Conservation (phyloP, 768 basidiomycete species). For the button mushroom (Agaricus bisporus) region DNA sequence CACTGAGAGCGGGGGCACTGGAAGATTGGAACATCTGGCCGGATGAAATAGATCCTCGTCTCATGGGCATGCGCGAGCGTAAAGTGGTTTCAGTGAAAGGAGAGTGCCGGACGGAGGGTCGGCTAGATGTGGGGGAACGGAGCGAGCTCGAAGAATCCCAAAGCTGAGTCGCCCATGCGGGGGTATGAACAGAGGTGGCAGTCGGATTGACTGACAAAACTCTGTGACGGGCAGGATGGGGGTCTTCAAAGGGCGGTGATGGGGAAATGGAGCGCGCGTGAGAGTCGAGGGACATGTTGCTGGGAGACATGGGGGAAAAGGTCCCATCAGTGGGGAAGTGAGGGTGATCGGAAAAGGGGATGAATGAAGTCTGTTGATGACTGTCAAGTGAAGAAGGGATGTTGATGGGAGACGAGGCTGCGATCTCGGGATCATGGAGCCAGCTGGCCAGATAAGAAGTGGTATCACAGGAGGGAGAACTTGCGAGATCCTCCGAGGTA, state of each 20-base stretch:
- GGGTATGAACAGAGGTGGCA: slow-evolving; percentile 52
- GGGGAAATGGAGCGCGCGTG: slow-evolving; percentile 61
- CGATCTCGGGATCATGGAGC: slow-evolving; percentile 56
- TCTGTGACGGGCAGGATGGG: slow-evolving; percentile 32
- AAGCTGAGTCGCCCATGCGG: slow-evolving; percentile 62
- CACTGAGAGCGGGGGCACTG: slow-evolving; percentile 58
- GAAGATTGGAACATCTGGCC: slow-evolving; percentile 61
- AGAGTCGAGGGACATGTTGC: slow-evolving; percentile 53
- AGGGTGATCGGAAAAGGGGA: slow-evolving; percentile 40
- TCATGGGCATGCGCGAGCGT: slow-evolving; percentile 33
- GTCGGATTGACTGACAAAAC: slow-evolving; percentile 55
- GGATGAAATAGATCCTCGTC: slow-evolving; percentile 42
- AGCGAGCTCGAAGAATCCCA: slow-evolving; percentile 44
- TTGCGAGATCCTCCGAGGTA: slow-evolving; percentile 34
- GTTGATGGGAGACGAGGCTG: slow-evolving; percentile 56
- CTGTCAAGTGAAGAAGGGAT: slow-evolving; percentile 44
- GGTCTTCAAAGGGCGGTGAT: slow-evolving; percentile 45
- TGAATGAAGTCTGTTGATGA: slow-evolving; percentile 37
- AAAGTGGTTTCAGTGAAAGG: slow-evolving; percentile 37
- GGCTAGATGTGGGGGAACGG: slow-evolving; percentile 37
- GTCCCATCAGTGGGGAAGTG: slow-evolving; percentile 41
- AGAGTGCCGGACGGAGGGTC: slow-evolving; percentile 41
- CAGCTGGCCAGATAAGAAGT: slow-evolving; percentile 45
- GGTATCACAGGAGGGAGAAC: slow-evolving; percentile 37
- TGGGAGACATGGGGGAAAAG: slow-evolving; percentile 43